These are phyloP conservation scores for Quercus gilva DNA, from an alignment of 306 rosid species.

Conservation along the genomic window DNA sequence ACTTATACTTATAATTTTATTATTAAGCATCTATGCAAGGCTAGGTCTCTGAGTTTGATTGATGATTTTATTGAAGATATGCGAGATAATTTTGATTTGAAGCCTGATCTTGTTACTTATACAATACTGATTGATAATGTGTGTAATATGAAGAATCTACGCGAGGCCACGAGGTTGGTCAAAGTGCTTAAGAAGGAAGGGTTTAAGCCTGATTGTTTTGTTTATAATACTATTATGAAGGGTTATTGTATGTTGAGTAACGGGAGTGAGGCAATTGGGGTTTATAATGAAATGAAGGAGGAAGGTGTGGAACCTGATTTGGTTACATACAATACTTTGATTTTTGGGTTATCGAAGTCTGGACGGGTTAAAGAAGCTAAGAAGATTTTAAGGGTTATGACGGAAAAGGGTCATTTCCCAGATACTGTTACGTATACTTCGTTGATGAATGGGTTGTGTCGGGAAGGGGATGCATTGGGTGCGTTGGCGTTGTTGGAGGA, in stretches of 20 bases:
- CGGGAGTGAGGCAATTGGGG: constrained; percentile 71
- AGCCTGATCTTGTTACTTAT: constrained; percentile 81
- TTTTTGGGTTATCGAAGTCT: constrained; percentile 67
- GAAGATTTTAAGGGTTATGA: constrained; percentile 65
- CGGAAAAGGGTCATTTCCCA: constrained; percentile 66
- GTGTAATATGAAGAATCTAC: constrained; percentile 64
- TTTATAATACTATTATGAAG: constrained; percentile 82
- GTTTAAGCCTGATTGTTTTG: constrained; percentile 74
- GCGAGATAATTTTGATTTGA: constrained; percentile 35
- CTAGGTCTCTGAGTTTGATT: constrained; percentile 41
- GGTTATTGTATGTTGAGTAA: constrained; percentile 72
- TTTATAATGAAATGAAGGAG: constrained; percentile 75
- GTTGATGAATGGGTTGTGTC: constrained; percentile 86
- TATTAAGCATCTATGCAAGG: constrained; percentile 65
- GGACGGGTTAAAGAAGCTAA: constrained; percentile 67
- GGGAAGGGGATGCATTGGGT: constrained; percentile 61
- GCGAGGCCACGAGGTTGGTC: constrained; percentile 64
- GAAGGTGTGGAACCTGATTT: constrained; percentile 83
- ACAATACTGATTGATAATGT: constrained; percentile 85
- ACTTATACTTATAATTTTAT: constrained; percentile 62
- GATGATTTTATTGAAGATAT: constrained; percentile 55
- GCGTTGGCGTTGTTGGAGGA: constrained; percentile 65
- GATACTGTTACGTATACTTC: constrained; percentile 80
- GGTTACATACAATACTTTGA: constrained; percentile 77
- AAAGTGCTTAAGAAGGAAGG: constrained; percentile 64